phyloP scores from a whole-genome alignment of 106 monocot genomes.

The Dioscorea zingiberensis region DNA sequence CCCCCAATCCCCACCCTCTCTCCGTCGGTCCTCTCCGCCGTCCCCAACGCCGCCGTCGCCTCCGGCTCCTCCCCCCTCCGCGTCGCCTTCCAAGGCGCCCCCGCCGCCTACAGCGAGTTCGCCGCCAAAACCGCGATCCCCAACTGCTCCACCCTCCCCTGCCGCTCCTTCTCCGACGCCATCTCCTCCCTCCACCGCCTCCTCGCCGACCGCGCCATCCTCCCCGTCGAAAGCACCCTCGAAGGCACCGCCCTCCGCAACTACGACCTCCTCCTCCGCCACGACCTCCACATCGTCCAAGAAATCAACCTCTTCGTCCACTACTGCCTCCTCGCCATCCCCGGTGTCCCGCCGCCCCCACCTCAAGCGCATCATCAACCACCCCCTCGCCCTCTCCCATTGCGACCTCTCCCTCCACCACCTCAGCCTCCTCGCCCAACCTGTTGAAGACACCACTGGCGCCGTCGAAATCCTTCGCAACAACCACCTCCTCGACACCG shows the following conservation, averaged over 20 bases:
- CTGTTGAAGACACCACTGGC: no score
- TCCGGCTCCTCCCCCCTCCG: conserved; percentile 12
- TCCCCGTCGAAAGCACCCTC: conserved; percentile 63
- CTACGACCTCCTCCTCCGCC: conserved; percentile 60
- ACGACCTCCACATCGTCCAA: conserved; percentile 41
- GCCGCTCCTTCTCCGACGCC: conserved; percentile 42
- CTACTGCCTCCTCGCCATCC: conserved; percentile 76
- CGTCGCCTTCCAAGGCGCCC: conserved; percentile 54
- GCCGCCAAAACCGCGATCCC: conserved; percentile 59
- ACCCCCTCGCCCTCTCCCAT: no score
- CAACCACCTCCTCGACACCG: no score
- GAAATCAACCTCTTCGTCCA: conserved; percentile 64
- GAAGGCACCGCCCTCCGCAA: conserved; percentile 43
- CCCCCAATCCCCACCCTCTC: no score
- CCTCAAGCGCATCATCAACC: no score
- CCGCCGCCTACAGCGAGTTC: conserved; percentile 75
- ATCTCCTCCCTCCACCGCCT: conserved; percentile 11
- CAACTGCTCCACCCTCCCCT: conserved; percentile 42
- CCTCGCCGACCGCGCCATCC: conserved; percentile 42
- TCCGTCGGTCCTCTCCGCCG: no score
- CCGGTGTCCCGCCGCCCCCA: conserved; percentile 50
- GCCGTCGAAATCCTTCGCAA: no score
- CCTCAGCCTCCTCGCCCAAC: no score
- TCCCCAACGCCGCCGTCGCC: no score
- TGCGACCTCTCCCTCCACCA: no score